phyloP scores from a whole-genome alignment of 495 filamentous ascomycete genomes.

The Neurospora tetraspora region DNA sequence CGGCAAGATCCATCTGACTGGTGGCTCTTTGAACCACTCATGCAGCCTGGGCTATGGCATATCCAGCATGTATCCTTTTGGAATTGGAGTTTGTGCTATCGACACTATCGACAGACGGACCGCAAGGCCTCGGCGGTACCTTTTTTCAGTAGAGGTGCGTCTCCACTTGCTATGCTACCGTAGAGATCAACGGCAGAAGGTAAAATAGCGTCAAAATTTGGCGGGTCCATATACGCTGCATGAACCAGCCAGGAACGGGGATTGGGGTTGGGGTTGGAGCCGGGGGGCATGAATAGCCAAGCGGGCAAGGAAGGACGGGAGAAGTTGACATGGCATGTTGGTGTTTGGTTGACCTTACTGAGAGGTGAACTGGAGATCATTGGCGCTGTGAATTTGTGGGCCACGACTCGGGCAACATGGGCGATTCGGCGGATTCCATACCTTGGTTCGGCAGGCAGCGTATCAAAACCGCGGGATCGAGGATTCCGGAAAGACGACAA shows the following conservation, averaged over 20 bases:
- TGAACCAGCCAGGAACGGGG: conserved; percentile 20
- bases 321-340: neutral
- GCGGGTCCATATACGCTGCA: conserved; percentile 29
- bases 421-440: conserved; percentile 21
- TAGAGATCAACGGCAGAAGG: conserved; percentile 12
- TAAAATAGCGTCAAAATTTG: conserved; percentile 20
- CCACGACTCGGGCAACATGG: conserved; percentile 1
- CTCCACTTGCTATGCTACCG: conserved; percentile 24
- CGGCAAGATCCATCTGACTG: conserved; percentile 37
- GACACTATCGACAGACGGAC: conserved; percentile 3
- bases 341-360: neutral
- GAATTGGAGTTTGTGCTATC: conserved; percentile 13
- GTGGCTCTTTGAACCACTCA: conserved; percentile 30
- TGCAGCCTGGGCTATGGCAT: conserved; percentile 29
- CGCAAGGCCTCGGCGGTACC: conserved; percentile 20
- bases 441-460: conserved; percentile 13
- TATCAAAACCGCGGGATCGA: conserved; percentile 22
- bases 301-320: neutral
- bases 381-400: conserved; percentile 1
- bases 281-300: neutral
- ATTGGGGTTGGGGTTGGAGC: neutral
- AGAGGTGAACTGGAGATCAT: neutral
- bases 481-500: conserved; percentile 12
- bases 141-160: conserved; percentile 26
- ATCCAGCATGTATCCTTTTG: conserved; percentile 19